Evolutionary conservation across 2,329 filamentous ascomycete species (phyloP).

Genomic region (Fusarium albosuccineum): DNA sequence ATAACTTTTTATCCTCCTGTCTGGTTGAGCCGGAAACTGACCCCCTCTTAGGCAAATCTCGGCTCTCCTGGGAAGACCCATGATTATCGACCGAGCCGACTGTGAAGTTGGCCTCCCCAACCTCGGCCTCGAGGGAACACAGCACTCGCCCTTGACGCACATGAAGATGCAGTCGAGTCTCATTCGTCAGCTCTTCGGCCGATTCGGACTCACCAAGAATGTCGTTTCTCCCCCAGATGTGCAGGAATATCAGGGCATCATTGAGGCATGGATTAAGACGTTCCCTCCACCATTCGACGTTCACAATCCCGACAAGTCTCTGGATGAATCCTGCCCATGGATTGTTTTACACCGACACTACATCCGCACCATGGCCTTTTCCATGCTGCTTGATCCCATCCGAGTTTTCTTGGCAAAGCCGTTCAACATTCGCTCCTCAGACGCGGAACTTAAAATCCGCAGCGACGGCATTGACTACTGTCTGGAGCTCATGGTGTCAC

Average conservation of each 20-base stretch:
- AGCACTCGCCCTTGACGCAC: constrained; percentile 50
- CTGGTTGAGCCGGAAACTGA: constrained; percentile 1
- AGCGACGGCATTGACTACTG: constrained; percentile 58
- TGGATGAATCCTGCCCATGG: constrained; percentile 57
- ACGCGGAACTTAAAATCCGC: constrained; percentile 54
- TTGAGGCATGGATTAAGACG: constrained; percentile 58
- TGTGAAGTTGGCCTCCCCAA: constrained; percentile 50
- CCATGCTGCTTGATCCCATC: constrained; percentile 60
- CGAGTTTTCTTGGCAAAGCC: constrained; percentile 59
- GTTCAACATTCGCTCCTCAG: constrained; percentile 43
- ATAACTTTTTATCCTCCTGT: neutral
- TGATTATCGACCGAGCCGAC: constrained; percentile 52
- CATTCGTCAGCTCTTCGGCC: constrained; percentile 47
- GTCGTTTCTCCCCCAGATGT: constrained; percentile 48
- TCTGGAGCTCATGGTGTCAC: constrained; percentile 57
- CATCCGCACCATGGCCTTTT: constrained; percentile 59
- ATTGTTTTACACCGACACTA: constrained; percentile 61
- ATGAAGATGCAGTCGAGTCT: constrained; percentile 55
- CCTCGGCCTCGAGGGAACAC: constrained; percentile 50
- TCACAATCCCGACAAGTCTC: constrained; percentile 55
- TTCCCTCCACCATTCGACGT: constrained; percentile 58
- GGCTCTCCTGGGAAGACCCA: constrained; percentile 49
- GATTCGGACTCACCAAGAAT: constrained; percentile 50
- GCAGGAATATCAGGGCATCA: constrained; percentile 49
- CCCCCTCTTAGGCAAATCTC: constrained; percentile 51